Base-by-base conservation (phyloP, 2,329 filamentous ascomycete species). In the Sporothrix protearum region DNA sequence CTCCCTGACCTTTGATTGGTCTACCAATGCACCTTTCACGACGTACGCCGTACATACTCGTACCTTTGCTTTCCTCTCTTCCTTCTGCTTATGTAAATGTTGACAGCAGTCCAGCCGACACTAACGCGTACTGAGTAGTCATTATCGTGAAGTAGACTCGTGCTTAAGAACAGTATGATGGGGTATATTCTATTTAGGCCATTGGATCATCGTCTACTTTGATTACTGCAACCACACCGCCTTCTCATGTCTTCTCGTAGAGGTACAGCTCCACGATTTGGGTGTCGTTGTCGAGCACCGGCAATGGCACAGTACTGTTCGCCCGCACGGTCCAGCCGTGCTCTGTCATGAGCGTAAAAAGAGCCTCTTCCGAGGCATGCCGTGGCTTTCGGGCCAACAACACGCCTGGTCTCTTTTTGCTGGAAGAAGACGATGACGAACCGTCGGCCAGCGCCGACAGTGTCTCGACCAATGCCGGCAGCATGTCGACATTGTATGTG, bases 401-500 rank as follows among this genome's bases (percentile, higher is more conserved):
- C 0, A 88, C 83, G 7, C 79, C 69, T 53, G 12, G 61, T n/a
- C 12, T 33, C 14, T 30, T 63, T 6, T 2, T 16, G 42, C 14
- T 1, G 0, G 59, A 71, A 2, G 77, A 76, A 1, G n/a, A 5
- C 36, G 47, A 71, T 2, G 78, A 76, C 1, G 19, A 8, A 19
- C 74, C 75, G 2, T 72, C 70, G 73, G 87, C 85, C 12, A 89
- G 76, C 1, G 84, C 82, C 1, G 83, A 83, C 47, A 88, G 78
- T 0, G 86, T 88, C 68, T 82, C 82, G 3, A 88, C 83, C 28
- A 89, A 80, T 2, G 85, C 82, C 0, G 85, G 83, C 33, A 89
- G 78, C 73, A 83, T 84, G 76, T 88, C 86, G 69, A 83, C 84
- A 73, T 89, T 89, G 80, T 89, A 89, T 0, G 86, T 88, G 81